Conservation (phyloP, 495 filamentous ascomycete species). For the Parathielavia hyrcaniae region DNA sequence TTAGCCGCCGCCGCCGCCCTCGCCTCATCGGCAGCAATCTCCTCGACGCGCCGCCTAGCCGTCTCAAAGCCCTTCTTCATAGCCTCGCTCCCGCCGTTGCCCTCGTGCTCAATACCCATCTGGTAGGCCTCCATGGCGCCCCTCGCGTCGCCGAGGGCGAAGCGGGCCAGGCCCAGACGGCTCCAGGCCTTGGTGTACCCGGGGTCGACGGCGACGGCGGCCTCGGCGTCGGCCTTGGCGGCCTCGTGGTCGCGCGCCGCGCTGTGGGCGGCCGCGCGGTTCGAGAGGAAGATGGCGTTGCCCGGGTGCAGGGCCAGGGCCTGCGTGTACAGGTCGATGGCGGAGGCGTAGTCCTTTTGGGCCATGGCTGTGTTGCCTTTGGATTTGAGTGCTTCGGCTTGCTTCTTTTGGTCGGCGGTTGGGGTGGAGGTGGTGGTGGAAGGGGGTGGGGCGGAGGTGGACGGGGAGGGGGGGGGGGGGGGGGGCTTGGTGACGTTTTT, state of each 20-base stretch:
- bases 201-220: slow-evolving; percentile 77
- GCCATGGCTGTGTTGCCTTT: slow-evolving; percentile 92
- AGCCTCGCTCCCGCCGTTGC: slow-evolving; percentile 75
- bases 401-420: slow-evolving; percentile 54
- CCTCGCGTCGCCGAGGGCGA: slow-evolving; percentile 81
- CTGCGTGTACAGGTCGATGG: slow-evolving; percentile 79
- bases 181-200: slow-evolving; percentile 96
- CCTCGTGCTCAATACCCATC: slow-evolving; percentile 88
- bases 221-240: slow-evolving; percentile 79
- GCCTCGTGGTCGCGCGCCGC: slow-evolving; percentile 72
- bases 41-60: slow-evolving; percentile 73
- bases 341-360: slow-evolving; percentile 73
- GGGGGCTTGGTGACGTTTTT: slow-evolving; percentile 42
- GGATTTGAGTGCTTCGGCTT: slow-evolving; percentile 83
- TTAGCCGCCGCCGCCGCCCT: slow-evolving; percentile 10
- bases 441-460: slow-evolving; percentile 5
- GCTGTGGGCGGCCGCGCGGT: slow-evolving; percentile 87
- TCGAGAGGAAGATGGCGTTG: slow-evolving; percentile 95
- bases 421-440: slow-evolving; percentile 21
- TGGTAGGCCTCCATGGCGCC: slow-evolving; percentile 92
- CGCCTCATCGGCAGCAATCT: slow-evolving; percentile 51
- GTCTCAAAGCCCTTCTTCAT: slow-evolving; percentile 97
- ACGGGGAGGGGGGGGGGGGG: slow-evolving; percentile 21
- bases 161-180: slow-evolving; percentile 80
- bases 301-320: slow-evolving; percentile 71